Conservation (phyloP, 2,329 filamentous ascomycete genomes). For the Fusarium brevicatenulatum region DNA sequence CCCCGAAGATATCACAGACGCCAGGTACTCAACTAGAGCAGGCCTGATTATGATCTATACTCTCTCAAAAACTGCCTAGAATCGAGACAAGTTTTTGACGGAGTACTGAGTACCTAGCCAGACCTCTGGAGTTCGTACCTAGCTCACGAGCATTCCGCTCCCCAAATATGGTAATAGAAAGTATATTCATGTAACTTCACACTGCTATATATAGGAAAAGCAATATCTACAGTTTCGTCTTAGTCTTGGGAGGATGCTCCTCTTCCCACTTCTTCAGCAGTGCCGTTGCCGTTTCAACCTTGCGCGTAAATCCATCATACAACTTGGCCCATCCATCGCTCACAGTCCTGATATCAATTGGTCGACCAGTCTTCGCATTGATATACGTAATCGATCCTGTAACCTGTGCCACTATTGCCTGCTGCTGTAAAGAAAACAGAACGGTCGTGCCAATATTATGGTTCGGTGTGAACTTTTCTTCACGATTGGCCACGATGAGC, state of each 20-base stretch:
- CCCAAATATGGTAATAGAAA: background rate
- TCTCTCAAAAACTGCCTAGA: background rate
- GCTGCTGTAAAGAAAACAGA: background rate
- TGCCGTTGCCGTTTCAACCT: background rate
- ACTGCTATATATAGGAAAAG: fast-evolving
- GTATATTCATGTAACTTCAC: fast-evolving
- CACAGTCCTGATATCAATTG: background rate
- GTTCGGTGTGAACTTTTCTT: background rate
- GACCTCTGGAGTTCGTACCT: background rate
- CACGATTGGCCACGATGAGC: background rate
- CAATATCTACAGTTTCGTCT: background rate
- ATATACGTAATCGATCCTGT: background rate
- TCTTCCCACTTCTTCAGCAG: background rate
- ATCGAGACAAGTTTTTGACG: fast-evolving
- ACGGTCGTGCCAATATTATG: background rate
- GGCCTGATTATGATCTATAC: background rate
- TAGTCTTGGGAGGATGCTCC: background rate
- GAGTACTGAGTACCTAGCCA: background rate
- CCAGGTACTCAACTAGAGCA: background rate
- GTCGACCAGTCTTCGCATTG: background rate
- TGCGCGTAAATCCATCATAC: background rate
- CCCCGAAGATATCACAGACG: background rate
- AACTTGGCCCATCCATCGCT: background rate
- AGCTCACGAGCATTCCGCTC: background rate
- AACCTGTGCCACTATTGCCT: background rate